These are phyloP conservation scores for Stagonosporopsis tanaceti DNA, from an alignment of 2,329 filamentous ascomycete species.

Conservation along the genomic window DNA sequence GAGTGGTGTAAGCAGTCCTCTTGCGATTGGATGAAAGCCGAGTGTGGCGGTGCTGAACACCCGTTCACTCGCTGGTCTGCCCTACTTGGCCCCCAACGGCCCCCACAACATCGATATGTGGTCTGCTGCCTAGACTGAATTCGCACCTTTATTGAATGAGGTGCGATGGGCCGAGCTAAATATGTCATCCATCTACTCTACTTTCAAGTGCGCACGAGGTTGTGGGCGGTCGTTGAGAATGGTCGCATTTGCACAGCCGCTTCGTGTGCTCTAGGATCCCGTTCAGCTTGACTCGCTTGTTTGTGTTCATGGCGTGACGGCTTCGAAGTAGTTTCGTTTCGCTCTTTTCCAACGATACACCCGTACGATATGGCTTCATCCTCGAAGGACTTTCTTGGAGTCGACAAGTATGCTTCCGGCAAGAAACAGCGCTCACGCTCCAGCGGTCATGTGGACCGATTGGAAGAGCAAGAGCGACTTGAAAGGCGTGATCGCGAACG, in stretches of 20 bases:
- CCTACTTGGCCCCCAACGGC: conserved; percentile 23
- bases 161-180: conserved; percentile 8
- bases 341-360: no score
- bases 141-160: not conserved
- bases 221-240: conserved; percentile 18
- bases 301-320: conserved; percentile 5
- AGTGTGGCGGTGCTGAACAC: conserved; percentile 19
- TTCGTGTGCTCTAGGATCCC: not conserved
- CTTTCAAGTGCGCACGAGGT: conserved; percentile 3
- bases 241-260: conserved; percentile 21
- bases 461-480: conserved; percentile 30
- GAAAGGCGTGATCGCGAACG: conserved; percentile 29
- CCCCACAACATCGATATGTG: conserved; percentile 24
- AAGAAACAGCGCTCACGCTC: conserved; percentile 31
- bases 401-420: not conserved
- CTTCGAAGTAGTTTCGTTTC: not conserved
- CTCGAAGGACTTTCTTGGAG: conserved; percentile 2
- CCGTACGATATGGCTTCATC: not conserved
- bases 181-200: not conserved
- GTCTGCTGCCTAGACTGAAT: conserved; percentile 12
- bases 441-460: conserved; percentile 33
- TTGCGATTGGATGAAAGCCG: conserved; percentile 23
- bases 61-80: conserved; percentile 23
- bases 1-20: conserved; percentile 19
- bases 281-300: conserved; percentile 13